Evolutionary conservation across 2,329 filamentous ascomycete species (phyloP).

Genomic region (Hypoxylon sp.): DNA sequence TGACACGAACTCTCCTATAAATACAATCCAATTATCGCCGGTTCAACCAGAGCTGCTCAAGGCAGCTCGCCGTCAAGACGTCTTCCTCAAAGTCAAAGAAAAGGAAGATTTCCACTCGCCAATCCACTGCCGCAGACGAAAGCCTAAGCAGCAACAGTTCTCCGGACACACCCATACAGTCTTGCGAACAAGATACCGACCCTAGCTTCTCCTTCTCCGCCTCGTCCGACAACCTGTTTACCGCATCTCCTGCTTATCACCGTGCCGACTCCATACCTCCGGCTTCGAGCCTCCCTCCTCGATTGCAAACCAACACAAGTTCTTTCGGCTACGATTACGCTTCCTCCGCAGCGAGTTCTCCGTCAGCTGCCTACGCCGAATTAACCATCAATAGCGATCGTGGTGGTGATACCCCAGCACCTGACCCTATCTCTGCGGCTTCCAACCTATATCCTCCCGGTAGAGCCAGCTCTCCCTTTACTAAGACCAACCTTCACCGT

Average conservation of each 20-base stretch:
- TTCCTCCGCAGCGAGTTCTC: constrained; percentile 71
- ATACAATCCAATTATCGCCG: constrained; percentile 30
- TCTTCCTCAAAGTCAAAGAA: constrained; percentile 82
- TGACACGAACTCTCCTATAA: constrained; percentile 33
- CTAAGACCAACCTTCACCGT: constrained; percentile 64
- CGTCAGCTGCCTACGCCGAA: constrained; percentile 70
- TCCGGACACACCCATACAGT: constrained; percentile 65
- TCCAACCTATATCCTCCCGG: constrained; percentile 51
- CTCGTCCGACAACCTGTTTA: constrained; percentile 57
- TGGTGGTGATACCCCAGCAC: constrained; percentile 59
- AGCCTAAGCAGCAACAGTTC: constrained; percentile 52
- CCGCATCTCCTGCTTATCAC: constrained; percentile 51
- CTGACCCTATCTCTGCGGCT: constrained; percentile 61
- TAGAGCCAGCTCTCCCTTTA: constrained; percentile 67
- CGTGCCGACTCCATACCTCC: constrained; percentile 57
- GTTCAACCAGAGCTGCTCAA: constrained; percentile 67
- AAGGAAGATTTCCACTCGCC: constrained; percentile 73
- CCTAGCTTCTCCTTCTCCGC: constrained; percentile 66
- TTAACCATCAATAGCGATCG: constrained; percentile 70
- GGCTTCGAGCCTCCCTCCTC: constrained; percentile 67
- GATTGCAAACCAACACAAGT: constrained; percentile 63
- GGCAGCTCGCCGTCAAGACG: constrained; percentile 79
- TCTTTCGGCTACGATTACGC: constrained; percentile 65
- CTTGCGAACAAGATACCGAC: constrained; percentile 66
- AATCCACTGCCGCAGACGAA: constrained; percentile 60